Base-by-base conservation (phyloP, 139 green algal genomes). In the Auxenochlorella pyrenoidosa region DNA sequence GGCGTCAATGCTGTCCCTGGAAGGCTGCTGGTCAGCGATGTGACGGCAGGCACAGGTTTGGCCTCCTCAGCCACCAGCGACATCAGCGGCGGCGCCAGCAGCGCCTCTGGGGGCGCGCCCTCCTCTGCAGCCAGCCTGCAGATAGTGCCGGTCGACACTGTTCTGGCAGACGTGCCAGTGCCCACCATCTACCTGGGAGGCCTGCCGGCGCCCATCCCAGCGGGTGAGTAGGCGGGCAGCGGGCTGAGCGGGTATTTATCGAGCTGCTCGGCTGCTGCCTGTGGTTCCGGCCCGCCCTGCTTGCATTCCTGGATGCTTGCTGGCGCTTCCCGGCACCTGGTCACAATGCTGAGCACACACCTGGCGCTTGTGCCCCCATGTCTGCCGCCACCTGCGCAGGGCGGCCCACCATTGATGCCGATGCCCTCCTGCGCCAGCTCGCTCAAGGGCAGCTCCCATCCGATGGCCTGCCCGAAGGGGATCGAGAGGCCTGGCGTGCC, bases 401-500 rank as follows among this genome's bases (percentile, higher is more conserved):
- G 26, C 80, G 63, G 41, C 80, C 60, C 40, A 76, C 80, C 40
- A 70, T 85, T 4, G 47, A 76, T 16, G 63, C 63, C 28, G 60
- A 75, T 24, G 30, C 3, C 28, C 63, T 85, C 28, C 21, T 85
- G 16, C 59, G 32, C 0, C 68, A 71, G 58, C 80, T 85, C 63
- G 28, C 60, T 26, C 40, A 76, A 30, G 80, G 80, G 15, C 40
- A 65, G 80, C 80, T 85, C 63, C 80, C 80, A 28, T 85, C 80
- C 0, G 80, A 85, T 41, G 63, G 58, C 40, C 80, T 85, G 38
- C 60, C 40, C 0, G 40, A 85, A 32, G 59, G 19, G 16, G 80
- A 85, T 40, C 68, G 80, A 12, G 80, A 85, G 40, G 80, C 72
- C 12, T 85, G 80, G 80, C 80, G 80, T 10, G 63, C 80, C 30